Evolutionary conservation across 2,329 filamentous ascomycete genomes (phyloP).

Genomic region (Rachicladosporium sp.): DNA sequence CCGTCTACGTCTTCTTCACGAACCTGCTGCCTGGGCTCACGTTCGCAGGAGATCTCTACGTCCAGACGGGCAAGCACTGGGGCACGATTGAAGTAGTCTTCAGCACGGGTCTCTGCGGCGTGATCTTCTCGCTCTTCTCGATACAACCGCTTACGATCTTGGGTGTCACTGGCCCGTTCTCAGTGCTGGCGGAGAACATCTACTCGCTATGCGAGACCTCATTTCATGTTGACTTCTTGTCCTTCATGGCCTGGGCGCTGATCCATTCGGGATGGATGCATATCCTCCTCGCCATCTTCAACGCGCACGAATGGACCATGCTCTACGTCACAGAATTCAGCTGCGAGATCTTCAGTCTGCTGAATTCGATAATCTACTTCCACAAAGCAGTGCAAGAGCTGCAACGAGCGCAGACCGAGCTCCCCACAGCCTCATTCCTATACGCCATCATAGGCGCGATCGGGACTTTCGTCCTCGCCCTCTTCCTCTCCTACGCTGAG

Average conservation of each 20-base stretch:
- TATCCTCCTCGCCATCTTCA: slow-evolving; percentile 50
- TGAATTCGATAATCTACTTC: slow-evolving; percentile 58
- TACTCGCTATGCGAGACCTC: slow-evolving; percentile 44
- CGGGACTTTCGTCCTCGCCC: slow-evolving; percentile 51
- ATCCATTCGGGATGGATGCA: slow-evolving; percentile 57
- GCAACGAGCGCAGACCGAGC: slow-evolving; percentile 42
- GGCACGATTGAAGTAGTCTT: slow-evolving; percentile 56
- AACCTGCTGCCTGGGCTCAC: slow-evolving; percentile 56
- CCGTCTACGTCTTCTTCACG: slow-evolving; percentile 55
- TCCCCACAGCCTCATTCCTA: slow-evolving; percentile 51
- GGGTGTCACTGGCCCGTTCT: slow-evolving; percentile 54
- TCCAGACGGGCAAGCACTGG: slow-evolving; percentile 50
- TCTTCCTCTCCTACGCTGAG: slow-evolving; percentile 49
- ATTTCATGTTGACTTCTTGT: slow-evolving; percentile 50
- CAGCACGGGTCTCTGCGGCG: slow-evolving; percentile 51
- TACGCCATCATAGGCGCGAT: slow-evolving; percentile 53
- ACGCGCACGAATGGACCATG: slow-evolving; percentile 60
- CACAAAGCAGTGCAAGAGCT: slow-evolving; percentile 55
- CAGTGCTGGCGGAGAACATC: slow-evolving; percentile 54
- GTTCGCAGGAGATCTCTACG: slow-evolving; percentile 53
- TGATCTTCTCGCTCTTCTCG: slow-evolving; percentile 49
- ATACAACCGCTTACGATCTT: slow-evolving; percentile 54
- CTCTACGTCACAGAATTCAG: slow-evolving; percentile 56
- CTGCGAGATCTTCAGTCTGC: slow-evolving; percentile 53
- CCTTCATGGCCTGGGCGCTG: slow-evolving; percentile 56